Evolutionary conservation across 2,329 filamentous ascomycete species (phyloP).

Genomic region (Ophiostoma perfectum): DNA sequence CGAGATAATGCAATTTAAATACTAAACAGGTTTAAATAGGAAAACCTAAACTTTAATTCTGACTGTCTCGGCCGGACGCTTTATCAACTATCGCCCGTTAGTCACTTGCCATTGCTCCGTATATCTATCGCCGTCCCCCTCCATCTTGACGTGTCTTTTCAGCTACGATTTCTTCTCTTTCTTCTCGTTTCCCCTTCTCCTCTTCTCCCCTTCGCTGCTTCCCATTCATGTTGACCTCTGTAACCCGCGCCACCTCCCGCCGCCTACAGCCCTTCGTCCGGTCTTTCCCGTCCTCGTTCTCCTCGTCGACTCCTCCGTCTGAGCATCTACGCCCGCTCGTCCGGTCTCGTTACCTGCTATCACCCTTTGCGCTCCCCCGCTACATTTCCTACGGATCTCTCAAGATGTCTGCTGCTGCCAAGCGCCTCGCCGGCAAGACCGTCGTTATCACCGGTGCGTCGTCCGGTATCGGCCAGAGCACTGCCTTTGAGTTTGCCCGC

Average conservation of each 20-base stretch:
- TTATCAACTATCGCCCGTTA: background rate
- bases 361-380: background rate
- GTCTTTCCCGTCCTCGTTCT: background rate
- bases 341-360: background rate
- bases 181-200: background rate
- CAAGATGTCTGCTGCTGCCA: conserved; percentile 41
- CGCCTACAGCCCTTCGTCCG: conserved; percentile 12
- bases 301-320: background rate
- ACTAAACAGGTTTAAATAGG: background rate
- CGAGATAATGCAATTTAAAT: conserved; percentile 6
- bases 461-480: conserved; percentile 79
- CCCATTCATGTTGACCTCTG: conserved; percentile 22
- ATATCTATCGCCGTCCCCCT: conserved; percentile 13
- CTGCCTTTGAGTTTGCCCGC: conserved; percentile 87
- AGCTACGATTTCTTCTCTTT: background rate
- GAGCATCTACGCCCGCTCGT: background rate
- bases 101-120: background rate
- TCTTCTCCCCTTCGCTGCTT: background rate
- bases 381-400: background rate
- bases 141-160: background rate
- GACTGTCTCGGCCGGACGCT: background rate
- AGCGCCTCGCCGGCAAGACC: conserved; percentile 89
- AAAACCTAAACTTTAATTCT: background rate
- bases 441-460: conserved; percentile 87
- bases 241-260: conserved; percentile 12